Percentiles rank a stretch among this genome's conserved stretches.
These are phyloP conservation scores for Aechmea fasciata DNA, from an alignment of 176 grass and related monocot genomes.

Conservation along the genomic window DNA sequence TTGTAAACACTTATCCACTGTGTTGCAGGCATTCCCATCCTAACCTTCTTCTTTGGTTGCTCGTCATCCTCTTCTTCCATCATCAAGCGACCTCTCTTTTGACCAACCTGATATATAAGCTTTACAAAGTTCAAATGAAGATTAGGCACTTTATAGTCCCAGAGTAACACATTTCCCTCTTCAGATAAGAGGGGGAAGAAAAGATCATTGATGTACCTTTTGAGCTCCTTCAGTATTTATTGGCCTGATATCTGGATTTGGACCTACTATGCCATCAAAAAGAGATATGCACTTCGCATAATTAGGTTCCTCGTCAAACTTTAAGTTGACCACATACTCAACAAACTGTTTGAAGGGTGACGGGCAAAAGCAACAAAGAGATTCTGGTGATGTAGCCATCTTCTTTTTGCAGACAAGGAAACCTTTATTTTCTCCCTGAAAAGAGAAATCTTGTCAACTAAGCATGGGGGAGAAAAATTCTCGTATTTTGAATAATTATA, in stretches of 20 bases:
- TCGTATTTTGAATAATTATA: not conserved
- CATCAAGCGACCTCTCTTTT: conserved; percentile 80
- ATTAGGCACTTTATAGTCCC: conserved; percentile 34
- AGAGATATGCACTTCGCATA: conserved; percentile 94
- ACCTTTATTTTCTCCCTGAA: conserved; percentile 93
- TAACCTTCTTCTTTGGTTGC: conserved; percentile 92
- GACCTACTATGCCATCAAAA: conserved; percentile 86
- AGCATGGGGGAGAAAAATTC: not conserved
- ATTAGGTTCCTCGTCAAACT: conserved; percentile 97
- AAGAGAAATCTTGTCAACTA: not conserved
- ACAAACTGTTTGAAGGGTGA: conserved; percentile 83
- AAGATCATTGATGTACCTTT: conserved; percentile 50
- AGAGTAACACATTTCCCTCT: not conserved
- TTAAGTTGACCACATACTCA: conserved; percentile 97
- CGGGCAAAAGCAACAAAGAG: conserved; percentile 76
- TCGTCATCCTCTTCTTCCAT: conserved; percentile 90
- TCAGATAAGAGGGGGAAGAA: not conserved
- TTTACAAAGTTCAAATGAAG: conserved; percentile 44
- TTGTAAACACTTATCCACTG: conserved; percentile 99
- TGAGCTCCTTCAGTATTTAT: conserved; percentile 98
- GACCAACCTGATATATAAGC: conserved; percentile 92
- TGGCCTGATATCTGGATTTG: conserved; percentile 92
- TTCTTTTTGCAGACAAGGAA: conserved; percentile 99
- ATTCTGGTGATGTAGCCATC: conserved; percentile 93
- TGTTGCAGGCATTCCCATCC: conserved; percentile 93